Conservation (phyloP, 106 monocot genomes). For the Dendrobium officinale region DNA sequence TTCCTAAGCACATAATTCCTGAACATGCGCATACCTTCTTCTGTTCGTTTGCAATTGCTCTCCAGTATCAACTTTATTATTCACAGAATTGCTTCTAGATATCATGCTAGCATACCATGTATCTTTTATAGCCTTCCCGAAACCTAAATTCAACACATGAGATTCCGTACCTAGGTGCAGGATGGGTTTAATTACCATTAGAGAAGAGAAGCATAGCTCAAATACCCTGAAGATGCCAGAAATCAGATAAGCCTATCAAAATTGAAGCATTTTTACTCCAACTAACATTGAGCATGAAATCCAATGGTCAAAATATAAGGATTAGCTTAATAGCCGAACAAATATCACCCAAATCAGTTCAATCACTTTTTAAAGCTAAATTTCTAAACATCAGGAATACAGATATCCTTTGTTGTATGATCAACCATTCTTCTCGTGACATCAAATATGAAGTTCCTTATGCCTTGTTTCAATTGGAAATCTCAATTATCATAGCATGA, state of each 20-base stretch:
- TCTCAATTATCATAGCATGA: neutral
- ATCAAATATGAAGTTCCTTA: neutral
- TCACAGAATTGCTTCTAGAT: slow-evolving; percentile 11
- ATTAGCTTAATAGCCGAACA: neutral
- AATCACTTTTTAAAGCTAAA: neutral
- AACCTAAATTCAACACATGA: neutral
- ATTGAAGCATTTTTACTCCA: neutral
- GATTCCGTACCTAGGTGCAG: slow-evolving; percentile 7
- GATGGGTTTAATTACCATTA: neutral
- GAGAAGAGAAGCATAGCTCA: neutral
- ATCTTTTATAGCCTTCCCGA: neutral
- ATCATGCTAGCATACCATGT: neutral
- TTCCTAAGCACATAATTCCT: no score
- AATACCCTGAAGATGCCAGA: neutral
- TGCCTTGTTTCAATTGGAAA: neutral
- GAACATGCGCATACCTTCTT: slow-evolving; percentile 26
- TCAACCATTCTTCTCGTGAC: neutral
- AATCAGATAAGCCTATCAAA: neutral
- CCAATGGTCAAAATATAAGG: neutral
- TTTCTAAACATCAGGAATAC: neutral
- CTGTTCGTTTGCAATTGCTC: slow-evolving; percentile 13
- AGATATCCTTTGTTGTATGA: neutral
- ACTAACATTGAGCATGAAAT: neutral
- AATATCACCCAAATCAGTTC: neutral
- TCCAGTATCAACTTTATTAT: slow-evolving; percentile 9